These are phyloP conservation scores for Hypoxylon sp. DNA, from an alignment of 2,329 filamentous ascomycete genomes.

Conservation along the genomic window DNA sequence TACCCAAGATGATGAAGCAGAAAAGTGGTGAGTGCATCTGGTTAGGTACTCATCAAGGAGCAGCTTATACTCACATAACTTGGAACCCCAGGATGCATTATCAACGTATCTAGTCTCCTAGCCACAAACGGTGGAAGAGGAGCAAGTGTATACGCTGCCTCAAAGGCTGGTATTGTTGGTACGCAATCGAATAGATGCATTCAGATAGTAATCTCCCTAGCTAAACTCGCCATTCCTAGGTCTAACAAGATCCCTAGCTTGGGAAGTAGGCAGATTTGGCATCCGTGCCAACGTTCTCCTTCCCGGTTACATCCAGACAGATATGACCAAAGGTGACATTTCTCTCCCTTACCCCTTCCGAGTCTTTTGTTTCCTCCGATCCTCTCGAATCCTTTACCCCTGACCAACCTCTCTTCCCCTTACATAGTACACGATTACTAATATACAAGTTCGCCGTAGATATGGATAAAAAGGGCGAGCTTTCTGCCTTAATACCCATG, in stretches of 20 bases:
- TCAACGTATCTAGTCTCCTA: conserved; percentile 83
- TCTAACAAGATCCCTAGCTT: conserved; percentile 72
- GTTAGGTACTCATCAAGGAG: not conserved
- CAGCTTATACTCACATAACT: not conserved
- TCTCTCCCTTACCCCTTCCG: conserved; percentile 36
- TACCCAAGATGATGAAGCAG: conserved; percentile 56
- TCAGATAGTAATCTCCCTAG: conserved; percentile 12
- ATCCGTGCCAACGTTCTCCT: conserved; percentile 83
- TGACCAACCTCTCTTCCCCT: conserved; percentile 9
- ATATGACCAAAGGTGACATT: conserved; percentile 75
- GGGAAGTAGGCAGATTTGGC: conserved; percentile 65
- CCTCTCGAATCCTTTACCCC: conserved; percentile 16
- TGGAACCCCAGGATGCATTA: conserved; percentile 66
- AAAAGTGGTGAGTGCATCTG: conserved; percentile 39
- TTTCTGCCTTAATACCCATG: conserved; percentile 65
- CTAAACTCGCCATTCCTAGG: conserved; percentile 53
- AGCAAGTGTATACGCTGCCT: conserved; percentile 77
- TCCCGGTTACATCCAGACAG: conserved; percentile 83
- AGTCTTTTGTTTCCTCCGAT: conserved; percentile 20
- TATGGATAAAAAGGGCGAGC: conserved; percentile 42
- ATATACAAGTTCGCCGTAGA: conserved; percentile 51
- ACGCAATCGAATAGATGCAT: conserved; percentile 42
- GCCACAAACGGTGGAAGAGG: conserved; percentile 74
- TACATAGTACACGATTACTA: conserved; percentile 41
- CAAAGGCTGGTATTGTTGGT: conserved; percentile 82